phyloP scores from a whole-genome alignment of 1,284 basidiomycete species.

The Cryptococcus neoformans region DNA sequence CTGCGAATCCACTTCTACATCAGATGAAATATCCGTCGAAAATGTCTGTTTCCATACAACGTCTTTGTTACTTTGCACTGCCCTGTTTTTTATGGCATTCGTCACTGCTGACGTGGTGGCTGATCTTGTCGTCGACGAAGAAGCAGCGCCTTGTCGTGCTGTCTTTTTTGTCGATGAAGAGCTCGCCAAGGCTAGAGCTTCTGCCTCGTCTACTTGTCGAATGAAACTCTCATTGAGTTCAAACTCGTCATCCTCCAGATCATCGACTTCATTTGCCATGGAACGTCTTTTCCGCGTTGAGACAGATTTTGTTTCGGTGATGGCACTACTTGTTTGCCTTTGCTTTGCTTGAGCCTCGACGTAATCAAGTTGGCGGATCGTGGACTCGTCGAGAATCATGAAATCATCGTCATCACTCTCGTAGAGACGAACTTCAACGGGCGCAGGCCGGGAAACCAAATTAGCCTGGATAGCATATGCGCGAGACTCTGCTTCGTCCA shows the following conservation, averaged over 20 bases:
- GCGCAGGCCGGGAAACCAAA: not conserved
- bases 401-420: constrained; percentile 9
- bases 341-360: not conserved
- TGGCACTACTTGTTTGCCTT: not conserved
- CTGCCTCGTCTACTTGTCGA: constrained; percentile 8
- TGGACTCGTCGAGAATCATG: constrained; percentile 15
- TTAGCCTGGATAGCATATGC: not conserved
- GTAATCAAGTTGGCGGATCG: constrained; percentile 18
- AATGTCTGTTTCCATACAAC: not conserved
- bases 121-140: too few relatives aligned
- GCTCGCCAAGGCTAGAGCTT: not conserved
- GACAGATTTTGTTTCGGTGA: constrained; percentile 7
- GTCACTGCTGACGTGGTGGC: too few relatives aligned
- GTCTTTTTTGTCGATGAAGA: too few relatives aligned
- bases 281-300: constrained; percentile 1
- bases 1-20: constrained; percentile 6
- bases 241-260: constrained; percentile 11
- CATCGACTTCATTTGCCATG: constrained; percentile 1
- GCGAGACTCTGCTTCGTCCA: not conserved
- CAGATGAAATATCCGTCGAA: constrained; percentile 10
- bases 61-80: not conserved
- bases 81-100: too few relatives aligned
- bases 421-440: not conserved
- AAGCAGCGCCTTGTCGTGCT: too few relatives aligned
- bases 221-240: constrained; percentile 8